Evolutionary conservation across 192 early-diverging fungal genomes (phyloP), one percentile per base, ranked within the genome.

Genomic region (Podila clonocystis): DNA sequence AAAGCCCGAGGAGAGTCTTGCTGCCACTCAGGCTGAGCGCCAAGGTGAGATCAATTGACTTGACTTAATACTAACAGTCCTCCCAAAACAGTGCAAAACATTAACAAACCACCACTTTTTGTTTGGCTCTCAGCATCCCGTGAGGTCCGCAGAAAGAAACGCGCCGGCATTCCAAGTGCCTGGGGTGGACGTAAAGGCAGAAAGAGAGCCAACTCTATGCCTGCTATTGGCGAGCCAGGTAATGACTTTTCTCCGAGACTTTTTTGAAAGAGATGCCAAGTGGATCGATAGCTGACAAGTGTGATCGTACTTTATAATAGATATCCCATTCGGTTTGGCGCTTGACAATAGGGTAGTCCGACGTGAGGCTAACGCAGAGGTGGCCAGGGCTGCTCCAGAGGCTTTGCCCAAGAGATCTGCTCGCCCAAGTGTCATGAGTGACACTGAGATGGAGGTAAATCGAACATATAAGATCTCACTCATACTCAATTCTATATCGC

Each of bases 371-470:
- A 62, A 70, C 34, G 69, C 49, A 55, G 72, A 67, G 45, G 77
- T 70, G 29, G 52, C 50, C 36, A 50, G 29, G 28, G 63, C 50
- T 34, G 41, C 24, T 12, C 30, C 57, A 38, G 72, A 71, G 36
- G 48, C 26, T 26, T 3, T 60, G 11, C 68, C 70, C 3, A 79
- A 71, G 50, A 61, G 62, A 30, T 52, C 41, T 49, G 41, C 50
- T 24, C 62, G 75, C 31, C 65, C 68, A 41, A 85, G 70, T 41
- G 87, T 88, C 9, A 76, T 89, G 58, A 89, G 88, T 50, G 90
- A 91, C 62, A 91, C 87, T n/a, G 90, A 90, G 65, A 84, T 91
- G 66, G 90, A 91, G 78, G 86, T 82, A 72, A 65, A 22, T 33
- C 24, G 26, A 28, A 30, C 9, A 45, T 9, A 33, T 36, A n/a